Evolutionary conservation across 495 filamentous ascomycete genomes (phyloP), one percentile per base, ranked within the genome.

Genomic region (Aspergillus campestris): DNA sequence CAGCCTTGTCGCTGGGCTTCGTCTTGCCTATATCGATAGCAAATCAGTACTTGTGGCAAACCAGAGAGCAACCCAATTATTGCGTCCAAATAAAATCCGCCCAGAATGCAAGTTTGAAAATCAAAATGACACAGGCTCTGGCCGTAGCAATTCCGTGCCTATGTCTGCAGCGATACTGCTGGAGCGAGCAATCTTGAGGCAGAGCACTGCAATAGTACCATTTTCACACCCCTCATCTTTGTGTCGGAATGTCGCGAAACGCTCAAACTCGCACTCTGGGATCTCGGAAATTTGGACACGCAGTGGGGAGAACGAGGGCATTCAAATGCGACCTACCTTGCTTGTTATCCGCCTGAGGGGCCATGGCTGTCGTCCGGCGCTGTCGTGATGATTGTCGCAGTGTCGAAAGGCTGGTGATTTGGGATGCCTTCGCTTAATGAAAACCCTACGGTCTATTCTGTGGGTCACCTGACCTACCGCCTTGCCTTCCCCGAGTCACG

Each of bases 1-100:
- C 82, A 74, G 94, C 92, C 79, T 94, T 80, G 68, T 75, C 77
- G 57, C 70, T 65, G 60, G 78, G 75, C 73, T 82, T 86, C 58
- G 77, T 71, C 74, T 82, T 87, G 74, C 79, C 82, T 86, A 59
- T 72, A 24, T 24, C 18, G 18, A 24, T 2, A 24, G 2, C 18
- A 4, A 4, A 24, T 24, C 18, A 24, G 18, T 24, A 24, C 18
- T 24, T 24, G 18, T 24, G 18, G 61, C 48, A 54, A 61, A 63
- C 38, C 9, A 32, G 37, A 70, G 73, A 76, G 67, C 75, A 69
- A 73, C 73, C 76, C 76, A 72, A 72, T 75, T 74, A 78, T 73
- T 34, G 34, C 11, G 27, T 31, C 37, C 14, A 32, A 24, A 24
- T 24, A 24, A 24, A 24, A 24, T 24, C 18, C 18, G 18, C 18